Base-by-base conservation (phyloP, 1,284 basidiomycete species). In the Caloboletus firmus region DNA sequence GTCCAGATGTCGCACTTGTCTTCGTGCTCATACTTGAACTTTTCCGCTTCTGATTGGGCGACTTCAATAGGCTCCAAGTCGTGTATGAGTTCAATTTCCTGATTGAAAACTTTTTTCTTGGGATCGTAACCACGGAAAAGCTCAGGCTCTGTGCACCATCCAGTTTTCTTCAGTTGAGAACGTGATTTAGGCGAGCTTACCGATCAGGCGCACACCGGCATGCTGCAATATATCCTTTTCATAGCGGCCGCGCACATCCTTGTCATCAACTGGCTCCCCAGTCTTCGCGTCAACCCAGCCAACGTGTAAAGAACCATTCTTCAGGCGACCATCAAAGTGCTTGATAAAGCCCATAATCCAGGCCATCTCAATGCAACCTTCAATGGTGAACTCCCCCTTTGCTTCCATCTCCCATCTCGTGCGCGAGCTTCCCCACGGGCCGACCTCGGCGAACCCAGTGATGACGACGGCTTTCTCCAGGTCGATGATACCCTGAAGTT, bases 321-420 rank as follows among this genome's bases (percentile, higher is more conserved):
- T 95, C 67, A 99, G 83, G 57, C 92, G 91, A 20, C 96, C 97
- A 64, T 99, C 93, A 72, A 98, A 95, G 79, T 98, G 94, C 76
- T 96, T 98, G 83, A 98, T 98, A 74, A 85, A 85, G 43, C 97
- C 95, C 92, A 97, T 98, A 76, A 98, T 90, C 95, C 96, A 99
- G 15, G 96, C 95, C 89, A 99, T 95, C 79, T 99, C 96, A 66
- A 99, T 97, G 69, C 92, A 93, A 43, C 95, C 96, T 73, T 98
- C 91, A 66, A 98, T 96, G 8, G 94, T 95, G 74, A 97, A 90
- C 68, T 95, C 86, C 34, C 95, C 94, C 46, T 85, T 81, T 45
- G 93, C 94, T 72, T 98, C 95, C 93, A 98, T 97, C 78, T 99
- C 95, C 96, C 96, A 99, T 62, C 96, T 87, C n/a, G 96, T 99